Evolutionary conservation across 2,329 filamentous ascomycete genomes (phyloP).

Genomic region (Colletotrichum eleusines): DNA sequence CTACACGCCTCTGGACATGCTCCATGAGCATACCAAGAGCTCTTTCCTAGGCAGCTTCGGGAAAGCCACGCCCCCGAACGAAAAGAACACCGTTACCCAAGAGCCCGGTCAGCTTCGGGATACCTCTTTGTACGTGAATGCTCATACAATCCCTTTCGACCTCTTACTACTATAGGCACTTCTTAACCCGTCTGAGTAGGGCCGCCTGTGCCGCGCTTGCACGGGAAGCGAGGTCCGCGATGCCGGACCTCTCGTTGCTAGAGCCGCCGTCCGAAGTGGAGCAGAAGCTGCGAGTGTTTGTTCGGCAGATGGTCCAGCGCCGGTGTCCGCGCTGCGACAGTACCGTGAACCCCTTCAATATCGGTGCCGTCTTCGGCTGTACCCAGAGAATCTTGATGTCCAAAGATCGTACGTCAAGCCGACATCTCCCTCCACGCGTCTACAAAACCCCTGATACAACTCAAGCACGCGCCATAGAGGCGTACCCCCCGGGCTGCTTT

Average conservation of each 20-base stretch:
- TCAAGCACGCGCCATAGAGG: neutral
- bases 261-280: neutral
- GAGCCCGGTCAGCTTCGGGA: neutral
- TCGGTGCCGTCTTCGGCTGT: neutral
- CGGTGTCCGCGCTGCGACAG: neutral
- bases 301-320: neutral
- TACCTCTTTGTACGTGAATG: neutral
- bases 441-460: neutral
- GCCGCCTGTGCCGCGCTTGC: neutral
- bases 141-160: neutral
- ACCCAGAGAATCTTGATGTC: neutral
- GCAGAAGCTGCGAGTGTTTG: neutral
- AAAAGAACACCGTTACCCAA: neutral
- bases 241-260: neutral
- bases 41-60: neutral
- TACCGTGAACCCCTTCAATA: neutral
- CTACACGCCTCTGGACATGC: no score
- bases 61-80: no score
- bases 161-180: no score
- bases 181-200: neutral
- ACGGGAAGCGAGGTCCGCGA: neutral
- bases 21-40: neutral
- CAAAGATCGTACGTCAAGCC: neutral
- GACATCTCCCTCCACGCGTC: neutral
- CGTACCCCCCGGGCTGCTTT: neutral